Conservation (phyloP, 768 basidiomycete species). For the Gloeopeniophorella convolvens region DNA sequence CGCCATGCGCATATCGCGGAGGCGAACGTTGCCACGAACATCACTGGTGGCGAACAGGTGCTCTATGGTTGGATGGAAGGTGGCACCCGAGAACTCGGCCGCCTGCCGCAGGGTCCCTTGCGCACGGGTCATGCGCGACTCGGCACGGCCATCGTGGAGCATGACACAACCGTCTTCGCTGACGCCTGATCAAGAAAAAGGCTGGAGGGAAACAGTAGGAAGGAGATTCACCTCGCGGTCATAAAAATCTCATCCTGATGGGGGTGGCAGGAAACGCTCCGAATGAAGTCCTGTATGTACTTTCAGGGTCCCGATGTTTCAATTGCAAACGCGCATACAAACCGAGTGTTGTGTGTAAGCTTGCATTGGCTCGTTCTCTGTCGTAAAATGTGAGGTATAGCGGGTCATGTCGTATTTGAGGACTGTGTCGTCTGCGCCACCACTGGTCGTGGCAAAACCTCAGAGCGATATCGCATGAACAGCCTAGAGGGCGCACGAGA, state of each 20-base stretch:
- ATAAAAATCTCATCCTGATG: slow-evolving; percentile 60
- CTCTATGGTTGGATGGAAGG: slow-evolving; percentile 62
- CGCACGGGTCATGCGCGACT: slow-evolving; percentile 29
- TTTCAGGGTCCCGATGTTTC: slow-evolving; percentile 7
- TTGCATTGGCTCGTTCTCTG: background rate
- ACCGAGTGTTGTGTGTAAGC: slow-evolving; percentile 24
- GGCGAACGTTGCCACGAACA: slow-evolving; percentile 47
- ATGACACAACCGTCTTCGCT: slow-evolving; percentile 70
- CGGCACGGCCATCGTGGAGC: slow-evolving; percentile 51
- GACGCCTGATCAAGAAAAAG: background rate
- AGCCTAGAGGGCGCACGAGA: slow-evolving; percentile 44
- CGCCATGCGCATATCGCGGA: slow-evolving; percentile 69
- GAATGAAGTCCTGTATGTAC: slow-evolving; percentile 50
- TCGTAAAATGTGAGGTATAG: background rate
- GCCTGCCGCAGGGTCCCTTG: slow-evolving; percentile 47
- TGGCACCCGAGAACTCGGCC: slow-evolving; percentile 55
- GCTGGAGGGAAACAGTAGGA: background rate
- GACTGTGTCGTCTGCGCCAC: slow-evolving; percentile 15
- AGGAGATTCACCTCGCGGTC: slow-evolving; percentile 52
- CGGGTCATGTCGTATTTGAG: slow-evolving; percentile 16
- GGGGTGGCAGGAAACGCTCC: slow-evolving; percentile 61
- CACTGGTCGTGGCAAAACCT: background rate
- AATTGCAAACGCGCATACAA: slow-evolving; percentile 5
- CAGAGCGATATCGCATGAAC: background rate
- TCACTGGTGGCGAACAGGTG: slow-evolving; percentile 67